Base-by-base conservation (phyloP, 805 yeast genomes). In the Starmerella floris region DNA sequence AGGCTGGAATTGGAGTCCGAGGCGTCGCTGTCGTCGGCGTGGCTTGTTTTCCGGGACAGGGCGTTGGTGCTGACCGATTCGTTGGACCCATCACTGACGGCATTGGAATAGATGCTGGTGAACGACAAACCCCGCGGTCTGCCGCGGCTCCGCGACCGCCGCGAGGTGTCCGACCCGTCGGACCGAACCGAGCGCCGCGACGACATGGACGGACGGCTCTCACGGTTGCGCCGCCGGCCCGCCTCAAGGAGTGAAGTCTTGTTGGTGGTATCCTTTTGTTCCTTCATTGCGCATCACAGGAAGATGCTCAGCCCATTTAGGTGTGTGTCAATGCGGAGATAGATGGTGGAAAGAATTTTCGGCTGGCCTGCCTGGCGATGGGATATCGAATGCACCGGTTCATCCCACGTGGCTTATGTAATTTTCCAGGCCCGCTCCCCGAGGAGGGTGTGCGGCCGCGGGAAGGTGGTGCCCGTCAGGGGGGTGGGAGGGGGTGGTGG, bases 1-100 rank as follows among this genome's bases (percentile, higher is more conserved):
- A 57, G 42, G 17, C 58, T 51, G 25, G 50, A 52, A 30, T 55
- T 55, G 8, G 64, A 57, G 19, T 52, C 62, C 9, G 45, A 26
- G 22, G 56, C 54, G 21, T 56, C 60, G 17, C 52, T 51, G 22
- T 51, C 61, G 35, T 45, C 52, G 4, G 51, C 53, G 21, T 46
- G 47, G 3, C 40, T 42, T 20, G 49, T 47, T n/a, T 38, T 42
- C 8, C 45, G 39, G 8, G 48, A 43, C 31, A 41, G 22, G 13
- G 34, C 33, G 31, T 37, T 37, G 6, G 45, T 16, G 3, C 16
- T 30, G 4, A 31, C 37, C 16, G 47, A 44, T n/a, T 10, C 23
- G 13, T 23, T 22, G n/a, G 45, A 32, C 26, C 33, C 27, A 17
- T 32, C 38, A 36, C 40, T 39, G 6, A 44, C 28, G 11, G 51